Base-by-base conservation (phyloP, 208 protist genomes). In the Porcisia hertigi region DNA sequence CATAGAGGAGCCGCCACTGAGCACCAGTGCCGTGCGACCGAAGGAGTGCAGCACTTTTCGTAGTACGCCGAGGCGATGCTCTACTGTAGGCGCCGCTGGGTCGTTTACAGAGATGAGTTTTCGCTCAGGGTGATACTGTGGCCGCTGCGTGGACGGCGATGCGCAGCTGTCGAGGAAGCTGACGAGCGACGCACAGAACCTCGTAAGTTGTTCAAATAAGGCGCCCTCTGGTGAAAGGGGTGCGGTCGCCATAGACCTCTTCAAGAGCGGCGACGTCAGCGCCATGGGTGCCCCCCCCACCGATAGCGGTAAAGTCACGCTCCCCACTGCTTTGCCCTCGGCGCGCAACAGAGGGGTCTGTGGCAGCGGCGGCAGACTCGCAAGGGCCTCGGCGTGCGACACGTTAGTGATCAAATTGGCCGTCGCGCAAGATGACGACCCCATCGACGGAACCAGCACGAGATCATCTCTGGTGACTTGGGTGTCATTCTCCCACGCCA, bases 11-110 rank as follows among this genome's bases (percentile, higher is more conserved):
- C 92, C 92, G 25, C 91, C 92, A 72, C 84, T 91, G 20, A 98
- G 77, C 54, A 98, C 77, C 14, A 97, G 81, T 25, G 91, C 91
- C n/a, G 89, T 91, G 3, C 91, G 77, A 12, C 91, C 92, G 72
- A 83, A 94, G n/a, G 88, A 88, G 25, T 79, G 85, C 43, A 86
- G 66, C 45, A 86, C 83, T 67, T 91, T 77, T 41, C 75, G 74
- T 34, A 97, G 77, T 11, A 94, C 83, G 11, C 69, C 53, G 3
- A 92, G 59, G 30, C 92, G 91, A 53, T 87, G 85, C 41, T 14
- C 45, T 18, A 20, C 55, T 23, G 43, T 65, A n/a, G 43, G 1
- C 18, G 16, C 14, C 39, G 55, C 7, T 3, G 43, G 25, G 5
- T n/a, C 6, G 18, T 58, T 16, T 34, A 16, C 63, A 3, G 52